Conservation (phyloP, 2,329 filamentous ascomycete species). For the Neocucurbitaria cava region DNA sequence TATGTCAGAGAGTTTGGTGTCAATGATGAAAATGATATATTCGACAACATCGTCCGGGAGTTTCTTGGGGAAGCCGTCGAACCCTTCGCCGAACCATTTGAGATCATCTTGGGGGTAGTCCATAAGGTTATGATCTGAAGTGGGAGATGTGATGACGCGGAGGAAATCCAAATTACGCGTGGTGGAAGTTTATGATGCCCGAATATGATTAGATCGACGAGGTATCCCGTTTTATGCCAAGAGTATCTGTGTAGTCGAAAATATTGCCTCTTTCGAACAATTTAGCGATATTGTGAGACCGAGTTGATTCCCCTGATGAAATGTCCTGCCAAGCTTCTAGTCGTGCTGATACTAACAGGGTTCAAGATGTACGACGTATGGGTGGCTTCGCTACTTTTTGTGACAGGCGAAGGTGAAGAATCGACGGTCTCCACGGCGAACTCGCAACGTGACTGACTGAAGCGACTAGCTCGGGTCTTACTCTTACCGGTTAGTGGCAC, state of each 20-base stretch:
- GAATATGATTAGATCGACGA: too few species aligned
- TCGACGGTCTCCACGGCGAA: conserved; percentile 20
- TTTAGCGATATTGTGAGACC: too few species aligned
- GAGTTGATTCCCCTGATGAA: too few species aligned
- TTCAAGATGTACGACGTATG: too few species aligned
- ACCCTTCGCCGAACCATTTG: conserved; percentile 71
- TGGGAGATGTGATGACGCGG: too few species aligned
- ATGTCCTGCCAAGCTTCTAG: background rate
- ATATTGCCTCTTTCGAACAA: too few species aligned
- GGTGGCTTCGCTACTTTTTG: background rate
- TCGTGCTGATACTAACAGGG: too few species aligned
- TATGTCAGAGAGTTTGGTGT: conserved; percentile 60
- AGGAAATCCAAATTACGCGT: too few species aligned
- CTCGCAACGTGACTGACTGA: conserved; percentile 28
- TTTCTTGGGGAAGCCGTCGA: conserved; percentile 69
- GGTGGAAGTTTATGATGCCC: too few species aligned
- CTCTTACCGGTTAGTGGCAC: conserved; percentile 17
- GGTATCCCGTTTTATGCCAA: too few species aligned
- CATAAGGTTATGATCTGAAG: conserved; percentile 29
- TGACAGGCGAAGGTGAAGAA: background rate
- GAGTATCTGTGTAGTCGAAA: too few species aligned
- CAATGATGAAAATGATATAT: conserved; percentile 78
- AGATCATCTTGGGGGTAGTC: conserved; percentile 59
- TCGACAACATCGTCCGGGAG: conserved; percentile 86
- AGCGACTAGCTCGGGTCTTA: conserved; percentile 19